Evolutionary conservation across 345 rosid genomes (phyloP).

Genomic region (Diplotaxis tenuifolia): DNA sequence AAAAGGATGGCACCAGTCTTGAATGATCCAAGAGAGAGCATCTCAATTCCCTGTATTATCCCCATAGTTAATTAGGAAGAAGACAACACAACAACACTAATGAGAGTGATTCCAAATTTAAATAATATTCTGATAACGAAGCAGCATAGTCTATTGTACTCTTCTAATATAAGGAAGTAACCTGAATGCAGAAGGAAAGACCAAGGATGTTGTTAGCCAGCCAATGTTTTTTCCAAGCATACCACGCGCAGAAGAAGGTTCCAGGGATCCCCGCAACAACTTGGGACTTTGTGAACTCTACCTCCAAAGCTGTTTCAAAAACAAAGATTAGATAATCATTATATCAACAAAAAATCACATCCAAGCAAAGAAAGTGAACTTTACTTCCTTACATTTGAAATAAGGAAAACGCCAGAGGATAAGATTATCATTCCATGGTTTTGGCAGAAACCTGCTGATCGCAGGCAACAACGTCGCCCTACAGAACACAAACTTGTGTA

Average conservation of each 20-base stretch:
- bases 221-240: slow-evolving; percentile 97
- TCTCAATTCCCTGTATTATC: slow-evolving; percentile 81
- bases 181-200: slow-evolving; percentile 98
- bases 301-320: slow-evolving; percentile 79
- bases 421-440: slow-evolving; percentile 73
- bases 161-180: slow-evolving; percentile 31
- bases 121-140: not conserved
- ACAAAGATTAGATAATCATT: too few species aligned
- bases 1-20: slow-evolving; percentile 96
- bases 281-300: slow-evolving; percentile 95
- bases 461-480: slow-evolving; percentile 93
- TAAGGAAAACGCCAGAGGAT: slow-evolving; percentile 82
- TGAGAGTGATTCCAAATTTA: not conserved
- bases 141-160: not conserved
- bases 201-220: slow-evolving; percentile 94
- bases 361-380: not conserved
- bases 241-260: slow-evolving; percentile 95
- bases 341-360: too few species aligned
- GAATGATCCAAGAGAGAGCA: slow-evolving; percentile 97
- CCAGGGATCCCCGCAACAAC: slow-evolving; percentile 93
- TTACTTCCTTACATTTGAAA: slow-evolving; percentile 61
- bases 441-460: slow-evolving; percentile 69
- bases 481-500: slow-evolving; percentile 31
- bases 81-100: not conserved
- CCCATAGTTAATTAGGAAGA: not conserved